Evolutionary conservation across 495 filamentous ascomycete genomes (phyloP).

Genomic region (Xylaria scruposa): DNA sequence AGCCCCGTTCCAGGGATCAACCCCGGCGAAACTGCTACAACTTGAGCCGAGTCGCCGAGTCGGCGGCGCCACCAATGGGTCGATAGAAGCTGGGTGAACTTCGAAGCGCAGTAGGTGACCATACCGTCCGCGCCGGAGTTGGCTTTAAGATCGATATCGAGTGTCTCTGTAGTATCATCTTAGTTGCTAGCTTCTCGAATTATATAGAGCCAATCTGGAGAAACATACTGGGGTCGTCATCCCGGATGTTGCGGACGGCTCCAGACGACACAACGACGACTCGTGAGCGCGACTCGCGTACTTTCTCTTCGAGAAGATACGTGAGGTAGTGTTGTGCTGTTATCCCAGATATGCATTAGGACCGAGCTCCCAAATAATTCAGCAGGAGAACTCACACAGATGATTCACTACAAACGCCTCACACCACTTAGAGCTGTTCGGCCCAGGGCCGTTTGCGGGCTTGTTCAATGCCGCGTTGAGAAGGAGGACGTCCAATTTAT

Average conservation of each 20-base stretch:
- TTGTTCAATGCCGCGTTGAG: neutral
- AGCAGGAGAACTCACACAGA: neutral
- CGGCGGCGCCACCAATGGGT: conserved; percentile 4
- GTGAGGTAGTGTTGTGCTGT: neutral
- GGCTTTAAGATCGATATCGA: neutral
- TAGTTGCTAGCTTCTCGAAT: neutral
- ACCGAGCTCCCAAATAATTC: neutral
- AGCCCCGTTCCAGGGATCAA: neutral
- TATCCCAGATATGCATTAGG: neutral
- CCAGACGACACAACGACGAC: conserved; percentile 5
- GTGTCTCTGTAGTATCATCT: neutral
- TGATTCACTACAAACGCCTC: conserved; percentile 1
- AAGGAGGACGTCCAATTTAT: neutral
- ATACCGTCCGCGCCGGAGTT: neutral
- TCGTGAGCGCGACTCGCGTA: neutral
- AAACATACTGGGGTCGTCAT: neutral
- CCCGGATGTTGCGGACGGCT: neutral
- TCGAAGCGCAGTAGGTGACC: neutral
- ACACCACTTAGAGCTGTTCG: neutral
- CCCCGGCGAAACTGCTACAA: neutral
- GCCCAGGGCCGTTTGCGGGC: neutral
- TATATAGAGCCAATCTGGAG: neutral
- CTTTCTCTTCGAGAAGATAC: neutral
- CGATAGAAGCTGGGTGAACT: conserved; percentile 1
- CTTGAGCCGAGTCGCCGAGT: neutral